These are phyloP conservation scores for Achaetomium macrosporum DNA, from an alignment of 2,329 filamentous ascomycete species.

Conservation along the genomic window DNA sequence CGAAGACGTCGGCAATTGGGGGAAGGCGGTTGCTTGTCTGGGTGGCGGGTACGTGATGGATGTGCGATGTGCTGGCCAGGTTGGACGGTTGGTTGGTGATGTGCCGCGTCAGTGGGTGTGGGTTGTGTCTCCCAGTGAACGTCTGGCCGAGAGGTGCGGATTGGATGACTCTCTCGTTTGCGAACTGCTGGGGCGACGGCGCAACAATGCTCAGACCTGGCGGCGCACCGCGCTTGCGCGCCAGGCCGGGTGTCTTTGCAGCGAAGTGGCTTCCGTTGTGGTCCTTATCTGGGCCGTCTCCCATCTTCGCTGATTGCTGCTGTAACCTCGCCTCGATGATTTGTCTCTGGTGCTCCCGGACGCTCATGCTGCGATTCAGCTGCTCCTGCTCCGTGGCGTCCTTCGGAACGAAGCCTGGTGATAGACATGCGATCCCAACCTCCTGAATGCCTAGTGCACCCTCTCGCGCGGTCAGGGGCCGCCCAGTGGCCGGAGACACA, in stretches of 20 bases:
- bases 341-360: slow-evolving; percentile 86
- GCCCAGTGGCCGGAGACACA: slow-evolving; percentile 53
- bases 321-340: slow-evolving; percentile 91
- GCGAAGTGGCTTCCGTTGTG: slow-evolving; percentile 46
- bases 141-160: slow-evolving; percentile 92
- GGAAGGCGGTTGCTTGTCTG: slow-evolving; percentile 91
- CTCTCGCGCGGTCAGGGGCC: slow-evolving; percentile 71
- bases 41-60: slow-evolving; percentile 80
- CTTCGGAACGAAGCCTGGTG: slow-evolving; percentile 91
- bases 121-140: slow-evolving; percentile 84
- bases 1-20: slow-evolving; percentile 91
- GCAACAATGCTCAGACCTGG: slow-evolving; percentile 92
- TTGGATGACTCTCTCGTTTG: slow-evolving; percentile 91
- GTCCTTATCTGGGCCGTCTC: slow-evolving; percentile 60
- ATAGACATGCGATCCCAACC: slow-evolving; percentile 88
- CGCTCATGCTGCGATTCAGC: slow-evolving; percentile 85
- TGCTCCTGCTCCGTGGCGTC: slow-evolving; percentile 97
- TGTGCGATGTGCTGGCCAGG: slow-evolving; percentile 77
- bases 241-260: slow-evolving; percentile 68
- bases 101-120: slow-evolving; percentile 70
- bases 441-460: slow-evolving; percentile 73
- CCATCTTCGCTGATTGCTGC: slow-evolving; percentile 70
- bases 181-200: slow-evolving; percentile 85
- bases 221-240: slow-evolving; percentile 71
- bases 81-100: slow-evolving; percentile 76